phyloP scores from a whole-genome alignment of 2,329 filamentous ascomycete genomes.

The Sporothrix inflata region DNA sequence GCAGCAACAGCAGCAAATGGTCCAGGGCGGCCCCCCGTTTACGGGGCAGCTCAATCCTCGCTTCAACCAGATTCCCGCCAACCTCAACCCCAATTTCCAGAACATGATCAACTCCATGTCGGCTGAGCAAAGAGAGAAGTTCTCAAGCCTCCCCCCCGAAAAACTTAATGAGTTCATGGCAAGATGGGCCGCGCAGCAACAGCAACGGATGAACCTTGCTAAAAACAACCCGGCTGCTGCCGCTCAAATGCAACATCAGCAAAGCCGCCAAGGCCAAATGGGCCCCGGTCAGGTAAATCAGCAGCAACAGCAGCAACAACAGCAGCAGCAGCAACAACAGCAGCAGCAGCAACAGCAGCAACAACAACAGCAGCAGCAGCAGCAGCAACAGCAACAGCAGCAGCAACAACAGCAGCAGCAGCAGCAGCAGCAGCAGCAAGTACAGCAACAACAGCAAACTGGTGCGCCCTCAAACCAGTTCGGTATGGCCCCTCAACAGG shows the following conservation, averaged over 20 bases:
- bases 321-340: neutral
- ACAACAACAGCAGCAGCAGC: neutral
- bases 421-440: neutral
- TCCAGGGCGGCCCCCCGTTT: conserved; percentile 53
- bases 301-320: neutral
- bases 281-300: conserved; percentile 35
- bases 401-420: neutral
- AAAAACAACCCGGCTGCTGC: conserved; percentile 36
- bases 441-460: conserved; percentile 29
- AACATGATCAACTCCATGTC: conserved; percentile 49
- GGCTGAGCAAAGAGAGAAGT: conserved; percentile 50
- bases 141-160: conserved; percentile 51
- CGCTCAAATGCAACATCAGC: conserved; percentile 30
- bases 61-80: conserved; percentile 56
- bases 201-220: conserved; percentile 28
- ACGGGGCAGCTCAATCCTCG: conserved; percentile 55
- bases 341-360: neutral
- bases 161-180: conserved; percentile 57
- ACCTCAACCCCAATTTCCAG: conserved; percentile 37
- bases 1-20: conserved; percentile 41
- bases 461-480: conserved; percentile 33
- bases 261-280: conserved; percentile 28
- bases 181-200: conserved; percentile 47
- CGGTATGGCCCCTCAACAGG: conserved; percentile 26
- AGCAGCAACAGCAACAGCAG: neutral